Conservation (phyloP, 164 flowering plant species). For the Stephania japonica region DNA sequence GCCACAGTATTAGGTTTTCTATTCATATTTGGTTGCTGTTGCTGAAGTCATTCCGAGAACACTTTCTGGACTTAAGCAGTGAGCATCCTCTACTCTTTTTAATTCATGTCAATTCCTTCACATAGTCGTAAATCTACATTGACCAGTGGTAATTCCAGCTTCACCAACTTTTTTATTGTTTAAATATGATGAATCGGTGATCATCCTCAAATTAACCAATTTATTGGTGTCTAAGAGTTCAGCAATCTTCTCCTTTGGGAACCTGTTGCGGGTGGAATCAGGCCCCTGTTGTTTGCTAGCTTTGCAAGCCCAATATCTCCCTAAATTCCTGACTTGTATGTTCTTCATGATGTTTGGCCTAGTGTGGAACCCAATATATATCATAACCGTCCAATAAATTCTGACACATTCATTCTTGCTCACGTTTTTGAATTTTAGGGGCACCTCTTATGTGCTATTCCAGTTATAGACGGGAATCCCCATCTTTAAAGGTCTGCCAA, state of each 20-base stretch:
- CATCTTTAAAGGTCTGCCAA: neutral
- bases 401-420: neutral
- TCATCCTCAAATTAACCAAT: no score
- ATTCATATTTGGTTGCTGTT: constrained; percentile 10
- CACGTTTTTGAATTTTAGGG: neutral
- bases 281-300: no score
- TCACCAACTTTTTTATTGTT: neutral
- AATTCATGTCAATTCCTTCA: neutral
- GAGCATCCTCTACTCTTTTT: constrained; percentile 6
- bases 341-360: no score
- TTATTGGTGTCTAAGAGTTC: no score
- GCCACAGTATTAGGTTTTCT: constrained; percentile 28
- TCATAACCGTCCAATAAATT: neutral
- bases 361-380: no score
- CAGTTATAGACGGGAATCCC: neutral
- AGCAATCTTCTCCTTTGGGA: no score
- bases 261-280: no score
- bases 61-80: constrained; percentile 16
- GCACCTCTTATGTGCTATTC: neutral
- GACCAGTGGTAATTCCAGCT: neutral
- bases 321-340: no score
- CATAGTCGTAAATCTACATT: neutral
- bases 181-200: no score
- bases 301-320: no score
- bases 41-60: neutral